Percentiles rank a stretch among this genome's conserved stretches.
Evolutionary conservation across 192 early-diverging fungal genomes (phyloP).

Genomic region (Coemansia guatemalensis): DNA sequence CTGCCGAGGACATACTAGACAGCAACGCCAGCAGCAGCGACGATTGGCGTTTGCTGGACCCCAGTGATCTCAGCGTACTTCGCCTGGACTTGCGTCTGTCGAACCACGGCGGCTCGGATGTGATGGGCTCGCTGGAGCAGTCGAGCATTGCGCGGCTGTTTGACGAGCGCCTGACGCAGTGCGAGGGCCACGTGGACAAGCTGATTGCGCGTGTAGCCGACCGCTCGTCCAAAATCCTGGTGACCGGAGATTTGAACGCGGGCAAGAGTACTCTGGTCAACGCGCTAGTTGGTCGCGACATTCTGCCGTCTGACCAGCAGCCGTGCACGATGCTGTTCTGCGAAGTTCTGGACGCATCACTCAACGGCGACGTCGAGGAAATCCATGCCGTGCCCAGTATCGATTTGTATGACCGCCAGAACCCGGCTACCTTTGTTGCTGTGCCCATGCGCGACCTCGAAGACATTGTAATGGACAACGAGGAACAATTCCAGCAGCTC

Average conservation of each 20-base stretch:
- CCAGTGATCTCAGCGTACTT: conserved; percentile 56
- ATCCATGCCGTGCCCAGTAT: conserved; percentile 86
- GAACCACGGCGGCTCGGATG: conserved; percentile 59
- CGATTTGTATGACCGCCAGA: conserved; percentile 63
- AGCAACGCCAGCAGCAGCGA: conserved; percentile 4
- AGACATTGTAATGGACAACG: conserved; percentile 80
- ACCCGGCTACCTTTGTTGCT: conserved; percentile 68
- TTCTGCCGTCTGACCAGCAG: conserved; percentile 96
- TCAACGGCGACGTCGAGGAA: conserved; percentile 88
- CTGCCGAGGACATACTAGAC: conserved; percentile 22
- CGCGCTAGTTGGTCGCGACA: conserved; percentile 83
- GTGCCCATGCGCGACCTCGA: conserved; percentile 75
- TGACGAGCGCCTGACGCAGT: conserved; percentile 67
- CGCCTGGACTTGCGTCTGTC: conserved; percentile 69
- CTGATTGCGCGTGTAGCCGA: conserved; percentile 85
- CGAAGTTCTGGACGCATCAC: conserved; percentile 91
- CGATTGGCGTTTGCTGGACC: conserved; percentile 21
- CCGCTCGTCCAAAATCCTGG: conserved; percentile 88
- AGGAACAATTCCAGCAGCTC: conserved; percentile 78
- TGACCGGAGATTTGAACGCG: conserved; percentile 97
- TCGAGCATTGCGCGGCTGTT: conserved; percentile 70
- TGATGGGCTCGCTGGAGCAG: conserved; percentile 66
- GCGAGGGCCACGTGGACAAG: conserved; percentile 75
- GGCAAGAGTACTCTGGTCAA: conserved; percentile 99
- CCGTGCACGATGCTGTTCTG: conserved; percentile 96